phyloP scores from a whole-genome alignment of 441 rosid species.

The Pelargonium citronellum region DNA sequence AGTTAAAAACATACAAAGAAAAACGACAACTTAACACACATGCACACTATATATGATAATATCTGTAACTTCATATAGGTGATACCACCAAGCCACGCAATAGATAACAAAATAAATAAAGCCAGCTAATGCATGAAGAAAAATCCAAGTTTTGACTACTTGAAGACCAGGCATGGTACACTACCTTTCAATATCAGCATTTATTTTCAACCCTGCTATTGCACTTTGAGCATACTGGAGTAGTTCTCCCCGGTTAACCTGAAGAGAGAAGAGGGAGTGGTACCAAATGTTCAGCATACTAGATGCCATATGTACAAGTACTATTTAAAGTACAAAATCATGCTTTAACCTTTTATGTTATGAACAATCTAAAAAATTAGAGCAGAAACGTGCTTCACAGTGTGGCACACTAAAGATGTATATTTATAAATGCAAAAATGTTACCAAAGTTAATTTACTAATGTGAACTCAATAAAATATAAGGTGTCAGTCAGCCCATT shows the following conservation, averaged over 20 bases:
- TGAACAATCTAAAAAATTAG: not conserved
- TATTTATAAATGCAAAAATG: not conserved
- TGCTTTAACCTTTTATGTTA: not conserved
- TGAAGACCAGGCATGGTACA: conserved; percentile 10
- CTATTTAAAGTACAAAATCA: conserved; percentile 4
- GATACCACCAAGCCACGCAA: not conserved
- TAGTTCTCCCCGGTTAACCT: conserved; percentile 82
- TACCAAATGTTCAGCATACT: conserved; percentile 4
- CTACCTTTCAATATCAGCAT: conserved; percentile 68
- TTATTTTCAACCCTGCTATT: conserved; percentile 70
- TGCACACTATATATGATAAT: not conserved
- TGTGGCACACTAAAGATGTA: not conserved
- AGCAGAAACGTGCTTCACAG: not conserved
- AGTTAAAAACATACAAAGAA: not conserved
- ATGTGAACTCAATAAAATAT: not conserved
- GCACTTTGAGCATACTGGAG: conserved; percentile 85
- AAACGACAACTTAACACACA: not conserved
- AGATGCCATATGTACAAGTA: not conserved
- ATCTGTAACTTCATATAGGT: not conserved
- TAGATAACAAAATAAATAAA: not conserved
- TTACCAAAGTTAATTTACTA: not conserved
- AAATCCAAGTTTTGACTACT: not conserved
- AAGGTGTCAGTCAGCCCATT: not conserved
- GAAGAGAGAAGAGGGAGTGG: conserved; percentile 18
- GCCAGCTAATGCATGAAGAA: not conserved